phyloP scores from a whole-genome alignment of 1,284 basidiomycete species.

The Baeospora myosura region DNA sequence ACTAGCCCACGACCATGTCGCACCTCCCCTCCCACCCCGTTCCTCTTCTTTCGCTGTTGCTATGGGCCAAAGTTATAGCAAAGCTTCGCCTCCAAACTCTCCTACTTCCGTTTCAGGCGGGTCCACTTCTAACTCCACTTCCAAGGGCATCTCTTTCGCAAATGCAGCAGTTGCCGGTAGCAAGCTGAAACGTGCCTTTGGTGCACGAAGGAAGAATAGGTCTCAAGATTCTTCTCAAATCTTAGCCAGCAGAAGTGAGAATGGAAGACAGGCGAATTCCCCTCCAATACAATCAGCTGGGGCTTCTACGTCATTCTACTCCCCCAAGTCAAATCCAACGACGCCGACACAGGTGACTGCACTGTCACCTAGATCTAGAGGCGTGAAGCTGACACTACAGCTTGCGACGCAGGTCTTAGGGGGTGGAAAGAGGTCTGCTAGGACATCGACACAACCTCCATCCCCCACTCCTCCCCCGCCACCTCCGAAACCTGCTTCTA shows the following conservation, averaged over 20 bases:
- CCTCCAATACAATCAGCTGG: slow-evolving; percentile 13
- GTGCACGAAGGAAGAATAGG: slow-evolving; percentile 38
- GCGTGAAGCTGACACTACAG: slow-evolving; percentile 28
- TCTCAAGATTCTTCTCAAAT: slow-evolving; percentile 1
- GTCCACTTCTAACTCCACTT: slow-evolving; percentile 1
- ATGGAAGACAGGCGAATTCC: slow-evolving; percentile 23
- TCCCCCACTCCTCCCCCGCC: slow-evolving; percentile 20
- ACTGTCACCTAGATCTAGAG: slow-evolving; percentile 15
- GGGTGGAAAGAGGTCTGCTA: slow-evolving; percentile 20
- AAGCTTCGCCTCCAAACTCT: slow-evolving; percentile 5
- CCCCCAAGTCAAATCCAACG: slow-evolving; percentile 3
- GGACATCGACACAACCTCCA: slow-evolving; percentile 7
- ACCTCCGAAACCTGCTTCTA: slow-evolving; percentile 18
- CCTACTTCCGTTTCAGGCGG: background rate
- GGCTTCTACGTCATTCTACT: slow-evolving; percentile 12
- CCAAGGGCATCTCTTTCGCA: slow-evolving; percentile 11
- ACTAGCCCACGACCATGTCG: slow-evolving; percentile 19
- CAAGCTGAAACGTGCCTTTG: slow-evolving; percentile 60
- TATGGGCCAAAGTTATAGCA: slow-evolving; percentile 35
- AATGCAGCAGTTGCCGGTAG: slow-evolving; percentile 35
- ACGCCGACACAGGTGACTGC: slow-evolving; percentile 17
- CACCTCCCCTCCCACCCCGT: slow-evolving; percentile 25
- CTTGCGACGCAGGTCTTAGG: slow-evolving; percentile 37
- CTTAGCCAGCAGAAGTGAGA: slow-evolving; percentile 42
- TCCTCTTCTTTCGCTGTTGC: slow-evolving; percentile 25